Base-by-base conservation (phyloP, 1,284 basidiomycete genomes). In the Microbotryum scabiosae region DNA sequence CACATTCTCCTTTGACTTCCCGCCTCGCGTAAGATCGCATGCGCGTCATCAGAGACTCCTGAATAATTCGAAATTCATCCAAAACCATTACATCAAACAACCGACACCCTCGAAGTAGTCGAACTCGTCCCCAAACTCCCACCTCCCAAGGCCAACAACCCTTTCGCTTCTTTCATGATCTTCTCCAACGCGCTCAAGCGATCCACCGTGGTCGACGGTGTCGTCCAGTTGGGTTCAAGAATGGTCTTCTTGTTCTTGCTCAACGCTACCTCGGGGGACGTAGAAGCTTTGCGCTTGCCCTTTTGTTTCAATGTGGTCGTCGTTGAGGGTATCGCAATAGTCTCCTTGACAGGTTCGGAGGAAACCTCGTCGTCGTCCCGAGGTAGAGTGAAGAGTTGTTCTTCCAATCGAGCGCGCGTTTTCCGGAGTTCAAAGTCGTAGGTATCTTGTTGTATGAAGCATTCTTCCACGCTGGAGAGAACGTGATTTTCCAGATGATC, bases 181-280 rank as follows among this genome's bases (percentile, higher is more conserved):
- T 25, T 36, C 30, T 64, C 63, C 18, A 64, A 60, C 28, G 60
- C 60, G 2, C 23, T 41, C 41, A 51, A 36, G 20, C 30, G 21
- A 36, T n/a, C 30, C 25, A n/a, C 30, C 51, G 12, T 21, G 30
- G 51, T 41, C 30, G 30, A 30, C 30, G 30, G 30, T 30, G 30
- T 30, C 30, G 28, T 43, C 45, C 14, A 43, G 2, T 18, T 23
- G 14, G 56, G 51, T 2, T 53, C 51, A 7, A 56, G 12, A 21
- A 61, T 61, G 20, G 64, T 61, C 14, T 62, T 56, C 14, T 61
- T 54, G 54, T 66, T 66, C 61, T 63, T 66, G 54, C n/a, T 26
- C 20, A 16, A 21, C 32, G 51, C 2, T 16, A 41, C 2, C 36
- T 41, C 36, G 36, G 16, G 36, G 3, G 36, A 41, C 16, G 36